Conservation (phyloP, 2,329 filamentous ascomycete species). For the Colletotrichum caudatum region DNA sequence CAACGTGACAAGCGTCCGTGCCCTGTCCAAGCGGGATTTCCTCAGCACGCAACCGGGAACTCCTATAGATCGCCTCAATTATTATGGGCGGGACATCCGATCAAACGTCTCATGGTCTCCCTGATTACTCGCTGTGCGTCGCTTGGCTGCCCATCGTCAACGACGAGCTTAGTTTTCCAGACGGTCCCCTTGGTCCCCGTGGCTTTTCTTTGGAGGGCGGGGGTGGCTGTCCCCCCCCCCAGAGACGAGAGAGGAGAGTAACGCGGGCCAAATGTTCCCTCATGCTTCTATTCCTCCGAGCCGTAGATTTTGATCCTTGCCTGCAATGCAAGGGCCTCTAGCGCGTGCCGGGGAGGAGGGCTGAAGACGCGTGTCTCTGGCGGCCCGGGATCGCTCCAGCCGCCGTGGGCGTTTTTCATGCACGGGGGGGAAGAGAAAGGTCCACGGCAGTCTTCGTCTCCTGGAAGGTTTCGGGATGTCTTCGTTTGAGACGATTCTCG, state of each 20-base stretch:
- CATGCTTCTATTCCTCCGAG: neutral
- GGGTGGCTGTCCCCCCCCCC: too few relatives aligned
- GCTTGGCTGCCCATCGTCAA: neutral
- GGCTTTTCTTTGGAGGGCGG: neutral
- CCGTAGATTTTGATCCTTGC: neutral
- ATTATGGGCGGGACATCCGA: constrained; percentile 39
- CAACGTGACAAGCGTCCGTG: constrained; percentile 29
- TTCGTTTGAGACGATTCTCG: constrained; percentile 26
- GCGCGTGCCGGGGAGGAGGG: neutral
- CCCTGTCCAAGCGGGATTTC: constrained; percentile 26
- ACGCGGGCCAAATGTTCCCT: neutral
- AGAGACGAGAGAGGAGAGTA: too few relatives aligned
- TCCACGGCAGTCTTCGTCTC: neutral
- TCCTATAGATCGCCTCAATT: constrained; percentile 13
- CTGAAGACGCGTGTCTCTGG: neutral
- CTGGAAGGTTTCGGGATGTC: constrained; percentile 20
- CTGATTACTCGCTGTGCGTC: neutral
- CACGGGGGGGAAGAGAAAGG: neutral
- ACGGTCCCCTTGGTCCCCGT: neutral
- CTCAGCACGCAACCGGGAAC: constrained; percentile 21
- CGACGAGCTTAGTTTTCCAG: neutral
- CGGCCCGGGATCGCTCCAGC: neutral
- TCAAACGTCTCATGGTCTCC: constrained; percentile 33
- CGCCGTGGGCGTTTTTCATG: neutral
- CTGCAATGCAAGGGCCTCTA: neutral